Evolutionary conservation across 225 moss, liverwort and hornwort genomes (phyloP).

Genomic region (Takakia lepidozioides): DNA sequence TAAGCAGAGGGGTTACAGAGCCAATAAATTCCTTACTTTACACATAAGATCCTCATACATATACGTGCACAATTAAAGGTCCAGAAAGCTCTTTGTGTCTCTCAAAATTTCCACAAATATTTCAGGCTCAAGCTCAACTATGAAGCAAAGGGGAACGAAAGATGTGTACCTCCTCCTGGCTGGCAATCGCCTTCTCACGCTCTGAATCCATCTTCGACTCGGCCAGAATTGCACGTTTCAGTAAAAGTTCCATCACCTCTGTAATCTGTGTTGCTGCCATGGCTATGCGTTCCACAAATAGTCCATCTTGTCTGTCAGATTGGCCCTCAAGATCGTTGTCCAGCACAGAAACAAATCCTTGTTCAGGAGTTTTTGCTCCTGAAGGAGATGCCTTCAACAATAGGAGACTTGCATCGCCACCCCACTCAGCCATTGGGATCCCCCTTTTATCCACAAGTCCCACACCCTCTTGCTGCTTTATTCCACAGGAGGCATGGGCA

Average conservation of each 20-base stretch:
- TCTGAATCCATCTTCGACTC: slow-evolving; percentile 17
- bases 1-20: too few relatives aligned
- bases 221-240: slow-evolving; percentile 27
- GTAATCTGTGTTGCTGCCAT: slow-evolving; percentile 27
- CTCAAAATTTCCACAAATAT: too few relatives aligned
- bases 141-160: too few relatives aligned
- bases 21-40: too few relatives aligned
- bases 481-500: slow-evolving; percentile 26
- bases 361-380: too few relatives aligned
- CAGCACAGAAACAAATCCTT: too few relatives aligned
- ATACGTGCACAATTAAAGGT: too few relatives aligned
- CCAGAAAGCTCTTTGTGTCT: too few relatives aligned
- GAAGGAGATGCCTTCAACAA: too few relatives aligned
- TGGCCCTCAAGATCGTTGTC: too few relatives aligned
- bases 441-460: slow-evolving; percentile 28
- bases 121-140: too few relatives aligned
- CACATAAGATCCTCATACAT: too few relatives aligned
- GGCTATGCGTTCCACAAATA: slow-evolving; percentile 30
- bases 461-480: slow-evolving; percentile 21
- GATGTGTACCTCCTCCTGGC: slow-evolving; percentile 27
- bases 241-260: slow-evolving; percentile 31
- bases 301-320: slow-evolving; percentile 21
- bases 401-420: slow-evolving; percentile 4
- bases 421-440: slow-evolving; percentile 30
- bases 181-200: slow-evolving; percentile 12